These are phyloP conservation scores for Potentilla sterilis DNA, from an alignment of 306 rosid species.

Conservation along the genomic window DNA sequence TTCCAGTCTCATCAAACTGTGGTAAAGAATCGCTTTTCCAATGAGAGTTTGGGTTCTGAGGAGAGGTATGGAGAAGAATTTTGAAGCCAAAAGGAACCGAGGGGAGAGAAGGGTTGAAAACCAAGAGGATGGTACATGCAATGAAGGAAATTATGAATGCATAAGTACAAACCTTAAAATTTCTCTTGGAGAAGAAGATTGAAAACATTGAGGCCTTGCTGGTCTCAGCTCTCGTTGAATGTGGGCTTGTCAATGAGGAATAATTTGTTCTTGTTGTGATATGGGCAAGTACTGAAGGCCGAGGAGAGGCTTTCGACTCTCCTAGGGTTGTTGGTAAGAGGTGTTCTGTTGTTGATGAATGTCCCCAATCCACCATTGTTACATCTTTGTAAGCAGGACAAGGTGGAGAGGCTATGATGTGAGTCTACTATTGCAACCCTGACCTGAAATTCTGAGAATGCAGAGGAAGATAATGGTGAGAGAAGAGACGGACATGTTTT, in stretches of 20 bases:
- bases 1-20: not conserved
- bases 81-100: slow-evolving; percentile 18
- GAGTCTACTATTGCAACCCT: slow-evolving; percentile 5
- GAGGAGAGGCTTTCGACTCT: slow-evolving; percentile 9
- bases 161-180: slow-evolving; percentile 10
- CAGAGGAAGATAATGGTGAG: slow-evolving; percentile 1
- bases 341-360: not conserved
- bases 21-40: not conserved
- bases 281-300: not conserved
- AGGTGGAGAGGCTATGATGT: not conserved
- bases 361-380: slow-evolving; percentile 14
- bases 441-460: slow-evolving; percentile 11
- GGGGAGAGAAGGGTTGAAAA: slow-evolving; percentile 8
- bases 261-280: not conserved
- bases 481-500: not conserved
- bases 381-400: not conserved
- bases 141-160: slow-evolving; percentile 8
- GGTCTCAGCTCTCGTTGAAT: slow-evolving; percentile 9
- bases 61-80: slow-evolving; percentile 14
- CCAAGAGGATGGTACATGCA: slow-evolving; percentile 20
- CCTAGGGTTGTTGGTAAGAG: not conserved
- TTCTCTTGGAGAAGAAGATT: slow-evolving; percentile 13
- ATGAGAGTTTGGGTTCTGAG: slow-evolving; percentile 1
- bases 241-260: not conserved
- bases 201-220: slow-evolving; percentile 2